These are phyloP conservation scores for Stephanodiscus minutulus DNA, from an alignment of 108 stramenopile species.

Conservation along the genomic window DNA sequence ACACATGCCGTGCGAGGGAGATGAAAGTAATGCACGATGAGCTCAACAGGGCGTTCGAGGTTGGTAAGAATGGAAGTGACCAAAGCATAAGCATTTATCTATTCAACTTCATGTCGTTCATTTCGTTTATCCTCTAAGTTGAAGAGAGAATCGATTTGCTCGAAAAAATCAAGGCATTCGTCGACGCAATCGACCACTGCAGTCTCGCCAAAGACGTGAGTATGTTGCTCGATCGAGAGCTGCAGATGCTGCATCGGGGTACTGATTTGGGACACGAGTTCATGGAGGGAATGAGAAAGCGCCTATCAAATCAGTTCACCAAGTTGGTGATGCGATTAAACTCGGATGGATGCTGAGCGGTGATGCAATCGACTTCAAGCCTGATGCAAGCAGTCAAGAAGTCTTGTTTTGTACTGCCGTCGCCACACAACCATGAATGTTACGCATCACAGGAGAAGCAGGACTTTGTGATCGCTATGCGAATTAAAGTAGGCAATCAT, in stretches of 20 bases:
- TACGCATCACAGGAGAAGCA: too few species aligned
- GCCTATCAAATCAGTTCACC: constrained; percentile 22
- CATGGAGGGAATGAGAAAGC: constrained; percentile 29
- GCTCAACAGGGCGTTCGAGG: constrained; percentile 16
- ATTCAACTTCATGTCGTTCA: not conserved
- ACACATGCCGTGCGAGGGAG: constrained; percentile 29
- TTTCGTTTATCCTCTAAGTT: not conserved
- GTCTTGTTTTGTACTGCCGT: not conserved
- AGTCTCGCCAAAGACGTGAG: constrained; percentile 29
- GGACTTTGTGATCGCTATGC: too few species aligned
- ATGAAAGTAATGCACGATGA: constrained; percentile 34
- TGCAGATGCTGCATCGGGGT: constrained; percentile 29
- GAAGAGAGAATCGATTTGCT: constrained; percentile 29
- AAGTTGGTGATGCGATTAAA: constrained; percentile 22
- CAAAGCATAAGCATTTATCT: not conserved
- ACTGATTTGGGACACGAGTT: constrained; percentile 38
- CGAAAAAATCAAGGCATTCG: constrained; percentile 16
- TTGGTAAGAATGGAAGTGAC: constrained; percentile 14
- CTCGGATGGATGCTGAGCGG: not conserved
- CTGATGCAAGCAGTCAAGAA: not conserved
- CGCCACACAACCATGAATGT: not conserved
- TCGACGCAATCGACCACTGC: constrained; percentile 17
- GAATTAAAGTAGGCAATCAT: not conserved
- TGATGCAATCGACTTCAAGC: not conserved
- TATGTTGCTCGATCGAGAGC: constrained; percentile 32